phyloP scores from a whole-genome alignment of 2,329 filamentous ascomycete genomes.

The Thielaviopsis populi region DNA sequence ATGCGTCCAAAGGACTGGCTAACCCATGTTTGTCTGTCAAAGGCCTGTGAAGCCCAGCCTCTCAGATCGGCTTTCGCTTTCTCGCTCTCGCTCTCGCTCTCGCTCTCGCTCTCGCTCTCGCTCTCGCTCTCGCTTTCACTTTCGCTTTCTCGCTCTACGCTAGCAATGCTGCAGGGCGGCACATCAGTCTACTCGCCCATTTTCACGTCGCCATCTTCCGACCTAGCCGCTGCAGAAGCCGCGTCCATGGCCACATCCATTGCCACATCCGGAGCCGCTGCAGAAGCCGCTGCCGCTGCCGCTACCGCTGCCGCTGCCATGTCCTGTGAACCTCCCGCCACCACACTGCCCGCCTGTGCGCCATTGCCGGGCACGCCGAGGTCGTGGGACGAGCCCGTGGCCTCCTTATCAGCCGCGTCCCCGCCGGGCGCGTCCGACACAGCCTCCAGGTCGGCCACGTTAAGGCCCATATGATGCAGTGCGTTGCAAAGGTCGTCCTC shows the following conservation, averaged over 20 bases:
- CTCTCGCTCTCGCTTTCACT: too few relatives aligned
- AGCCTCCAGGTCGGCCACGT: neutral
- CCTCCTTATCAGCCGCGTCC: neutral
- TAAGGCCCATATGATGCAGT: slow-evolving; percentile 2
- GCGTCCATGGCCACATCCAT: neutral
- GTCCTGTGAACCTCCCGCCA: neutral
- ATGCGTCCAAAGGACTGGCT: neutral
- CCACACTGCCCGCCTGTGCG: neutral
- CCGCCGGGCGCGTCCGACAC: neutral
- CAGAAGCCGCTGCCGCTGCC: neutral
- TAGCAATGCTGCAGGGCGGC: neutral
- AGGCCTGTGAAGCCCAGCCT: neutral
- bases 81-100: too few relatives aligned
- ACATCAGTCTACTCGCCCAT: neutral
- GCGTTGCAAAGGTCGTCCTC: slow-evolving; percentile 6
- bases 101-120: too few relatives aligned
- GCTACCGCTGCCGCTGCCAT: neutral
- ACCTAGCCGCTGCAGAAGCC: neutral
- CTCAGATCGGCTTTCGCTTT: too few relatives aligned
- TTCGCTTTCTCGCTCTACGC: neutral
- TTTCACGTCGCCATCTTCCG: neutral
- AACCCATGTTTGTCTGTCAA: neutral
- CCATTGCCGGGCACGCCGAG: neutral
- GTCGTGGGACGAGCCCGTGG: neutral
- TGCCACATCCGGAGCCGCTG: neutral